Conservation (phyloP, 805 yeast genomes). For the Teunomyces kruisii region DNA sequence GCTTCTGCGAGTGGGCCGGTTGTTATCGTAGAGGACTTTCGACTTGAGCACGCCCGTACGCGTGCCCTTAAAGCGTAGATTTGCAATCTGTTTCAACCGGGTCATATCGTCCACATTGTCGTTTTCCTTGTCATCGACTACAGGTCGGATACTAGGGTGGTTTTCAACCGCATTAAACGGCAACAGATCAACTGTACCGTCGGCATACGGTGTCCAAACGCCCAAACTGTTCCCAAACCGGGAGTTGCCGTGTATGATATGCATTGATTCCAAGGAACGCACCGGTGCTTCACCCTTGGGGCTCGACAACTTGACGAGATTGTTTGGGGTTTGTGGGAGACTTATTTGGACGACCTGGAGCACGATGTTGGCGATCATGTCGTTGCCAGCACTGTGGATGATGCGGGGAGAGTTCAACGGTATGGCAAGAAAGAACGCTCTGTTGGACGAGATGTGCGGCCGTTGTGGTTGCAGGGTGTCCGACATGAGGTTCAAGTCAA, state of each 20-base stretch:
- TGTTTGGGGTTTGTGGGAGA: conserved; percentile 45
- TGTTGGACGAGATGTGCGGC: conserved; percentile 52
- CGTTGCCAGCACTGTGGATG: conserved; percentile 52
- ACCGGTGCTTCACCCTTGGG: conserved; percentile 36
- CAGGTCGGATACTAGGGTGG: conserved; percentile 37
- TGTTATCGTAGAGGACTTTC: conserved; percentile 40
- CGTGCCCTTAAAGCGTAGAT: conserved; percentile 62
- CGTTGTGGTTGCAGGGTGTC: conserved; percentile 12
- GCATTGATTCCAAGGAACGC: conserved; percentile 54
- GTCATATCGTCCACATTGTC: conserved; percentile 12
- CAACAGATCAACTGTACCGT: conserved; percentile 60
- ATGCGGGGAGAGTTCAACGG: conserved; percentile 68
- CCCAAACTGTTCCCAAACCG: conserved; percentile 64
- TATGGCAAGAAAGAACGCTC: conserved; percentile 64
- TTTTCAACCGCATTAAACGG: conserved; percentile 51
- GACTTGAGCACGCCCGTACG: conserved; percentile 34
- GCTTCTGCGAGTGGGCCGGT: conserved; percentile 14
- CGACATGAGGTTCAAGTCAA: conserved; percentile 42
- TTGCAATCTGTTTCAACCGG: conserved; percentile 45
- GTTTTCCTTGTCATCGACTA: conserved; percentile 5
- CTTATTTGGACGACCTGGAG: conserved; percentile 60
- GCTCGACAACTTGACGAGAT: conserved; percentile 39
- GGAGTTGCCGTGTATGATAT: conserved; percentile 59
- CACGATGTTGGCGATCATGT: conserved; percentile 49
- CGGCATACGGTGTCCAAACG: conserved; percentile 73